These are phyloP conservation scores for Alternaria atra DNA, from an alignment of 2,329 filamentous ascomycete species.

Conservation along the genomic window DNA sequence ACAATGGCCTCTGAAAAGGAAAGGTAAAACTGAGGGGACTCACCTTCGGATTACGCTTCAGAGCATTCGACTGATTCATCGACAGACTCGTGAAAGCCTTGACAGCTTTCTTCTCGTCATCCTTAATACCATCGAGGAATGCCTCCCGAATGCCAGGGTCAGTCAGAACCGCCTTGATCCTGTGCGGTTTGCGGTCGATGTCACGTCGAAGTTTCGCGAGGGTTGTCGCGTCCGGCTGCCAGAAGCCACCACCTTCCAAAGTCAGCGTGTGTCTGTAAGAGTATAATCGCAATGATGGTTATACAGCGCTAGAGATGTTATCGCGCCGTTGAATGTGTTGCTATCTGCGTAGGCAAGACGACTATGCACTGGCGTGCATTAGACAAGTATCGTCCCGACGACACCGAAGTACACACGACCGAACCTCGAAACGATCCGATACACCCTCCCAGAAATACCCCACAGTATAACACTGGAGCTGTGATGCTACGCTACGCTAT, in stretches of 20 bases:
- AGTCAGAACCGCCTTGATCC: conserved; percentile 73
- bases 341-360: neutral
- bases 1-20: neutral
- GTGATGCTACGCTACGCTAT: neutral
- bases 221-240: conserved; percentile 76
- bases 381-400: neutral
- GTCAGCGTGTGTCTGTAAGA: conserved; percentile 27
- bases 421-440: conserved; percentile 5
- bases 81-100: conserved; percentile 69
- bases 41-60: conserved; percentile 89
- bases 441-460: neutral
- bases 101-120: conserved; percentile 68
- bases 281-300: neutral
- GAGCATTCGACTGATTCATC: conserved; percentile 73
- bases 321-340: neutral
- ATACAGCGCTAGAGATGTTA: neutral
- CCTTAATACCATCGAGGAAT: conserved; percentile 68
- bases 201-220: conserved; percentile 74
- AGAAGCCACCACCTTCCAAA: conserved; percentile 75
- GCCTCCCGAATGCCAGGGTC: conserved; percentile 67
- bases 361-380: conserved; percentile 1
- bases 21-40: conserved; percentile 41
- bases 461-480: neutral
- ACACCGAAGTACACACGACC: conserved; percentile 6
- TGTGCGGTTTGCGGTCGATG: conserved; percentile 76